phyloP scores from a whole-genome alignment of 768 basidiomycete genomes.

The Pleurotus eryngii region DNA sequence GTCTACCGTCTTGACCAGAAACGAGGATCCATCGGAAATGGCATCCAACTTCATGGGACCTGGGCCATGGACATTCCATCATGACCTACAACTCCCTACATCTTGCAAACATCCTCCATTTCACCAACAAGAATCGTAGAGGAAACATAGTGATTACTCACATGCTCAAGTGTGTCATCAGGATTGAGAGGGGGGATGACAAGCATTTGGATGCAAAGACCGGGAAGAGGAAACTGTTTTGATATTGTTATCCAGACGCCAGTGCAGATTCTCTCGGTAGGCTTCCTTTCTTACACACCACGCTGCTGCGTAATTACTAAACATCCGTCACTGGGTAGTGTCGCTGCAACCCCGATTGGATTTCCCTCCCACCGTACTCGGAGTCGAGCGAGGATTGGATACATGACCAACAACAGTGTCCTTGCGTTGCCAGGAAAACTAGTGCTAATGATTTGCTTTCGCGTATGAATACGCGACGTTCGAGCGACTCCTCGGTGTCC shows the following conservation, averaged over 20 bases:
- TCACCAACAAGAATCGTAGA: conserved; percentile 76
- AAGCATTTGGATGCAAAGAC: conserved; percentile 54
- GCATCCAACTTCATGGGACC: conserved; percentile 65
- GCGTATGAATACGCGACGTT: conserved; percentile 1
- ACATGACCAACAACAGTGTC: conserved; percentile 37
- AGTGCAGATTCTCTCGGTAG: conserved; percentile 82
- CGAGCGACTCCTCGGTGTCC: conserved; percentile 9
- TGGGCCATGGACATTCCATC: conserved; percentile 85
- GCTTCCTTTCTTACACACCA: conserved; percentile 21
- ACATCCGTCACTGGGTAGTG: conserved; percentile 41
- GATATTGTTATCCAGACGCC: conserved; percentile 87
- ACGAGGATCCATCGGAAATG: conserved; percentile 51
- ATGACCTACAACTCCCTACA: conserved; percentile 63
- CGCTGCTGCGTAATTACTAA: neutral
- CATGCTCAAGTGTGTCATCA: conserved; percentile 73
- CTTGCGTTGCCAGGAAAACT: conserved; percentile 33
- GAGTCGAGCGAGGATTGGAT: conserved; percentile 38
- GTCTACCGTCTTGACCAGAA: conserved; percentile 41
- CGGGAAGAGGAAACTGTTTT: conserved; percentile 78
- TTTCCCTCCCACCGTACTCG: conserved; percentile 74
- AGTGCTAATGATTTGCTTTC: neutral
- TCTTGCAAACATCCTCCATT: conserved; percentile 59
- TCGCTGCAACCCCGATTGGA: conserved; percentile 79
- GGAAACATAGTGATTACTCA: conserved; percentile 78
- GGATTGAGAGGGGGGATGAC: conserved; percentile 82